Evolutionary conservation across 169 alveolate genomes (phyloP).

Genomic region (Plasmodium chabaudi): DNA sequence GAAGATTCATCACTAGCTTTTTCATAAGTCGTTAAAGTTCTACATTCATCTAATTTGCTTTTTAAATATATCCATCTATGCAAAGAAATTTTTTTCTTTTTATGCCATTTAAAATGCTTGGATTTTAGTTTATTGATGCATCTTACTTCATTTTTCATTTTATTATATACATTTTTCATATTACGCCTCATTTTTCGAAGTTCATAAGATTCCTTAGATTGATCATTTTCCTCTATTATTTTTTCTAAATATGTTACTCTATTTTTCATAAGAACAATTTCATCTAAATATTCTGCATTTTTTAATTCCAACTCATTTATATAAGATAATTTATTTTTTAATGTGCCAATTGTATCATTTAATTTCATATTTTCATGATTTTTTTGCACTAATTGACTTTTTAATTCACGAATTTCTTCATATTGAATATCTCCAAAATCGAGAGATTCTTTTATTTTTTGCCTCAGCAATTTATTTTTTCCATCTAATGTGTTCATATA

Average conservation of each 20-base stretch:
- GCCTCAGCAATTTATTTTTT: conserved; percentile 46
- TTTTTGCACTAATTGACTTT: conserved; percentile 54
- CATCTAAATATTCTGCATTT: conserved; percentile 67
- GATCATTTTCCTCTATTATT: conserved; percentile 71
- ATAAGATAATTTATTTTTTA: conserved; percentile 47
- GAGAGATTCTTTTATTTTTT: conserved; percentile 57
- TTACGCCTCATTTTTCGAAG: conserved; percentile 49
- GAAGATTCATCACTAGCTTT: not conserved
- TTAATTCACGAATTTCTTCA: conserved; percentile 60
- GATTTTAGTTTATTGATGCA: conserved; percentile 25
- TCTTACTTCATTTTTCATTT: conserved; percentile 58
- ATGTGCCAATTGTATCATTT: conserved; percentile 43
- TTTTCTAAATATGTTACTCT: conserved; percentile 67
- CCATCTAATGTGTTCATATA: conserved; percentile 65
- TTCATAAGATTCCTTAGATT: conserved; percentile 62
- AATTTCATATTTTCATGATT: conserved; percentile 61
- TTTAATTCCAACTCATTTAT: conserved; percentile 52
- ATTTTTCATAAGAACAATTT: conserved; percentile 58
- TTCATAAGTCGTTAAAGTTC: not conserved
- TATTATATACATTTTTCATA: conserved; percentile 34
- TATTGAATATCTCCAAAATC: conserved; percentile 69
- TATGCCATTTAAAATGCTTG: conserved; percentile 25
- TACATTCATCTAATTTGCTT: not conserved
- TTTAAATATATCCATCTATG: conserved; percentile 31
- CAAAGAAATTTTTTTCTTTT: conserved; percentile 38